Evolutionary conservation across 2,329 filamentous ascomycete genomes (phyloP).

Genomic region (Clarireedia monteithiana): DNA sequence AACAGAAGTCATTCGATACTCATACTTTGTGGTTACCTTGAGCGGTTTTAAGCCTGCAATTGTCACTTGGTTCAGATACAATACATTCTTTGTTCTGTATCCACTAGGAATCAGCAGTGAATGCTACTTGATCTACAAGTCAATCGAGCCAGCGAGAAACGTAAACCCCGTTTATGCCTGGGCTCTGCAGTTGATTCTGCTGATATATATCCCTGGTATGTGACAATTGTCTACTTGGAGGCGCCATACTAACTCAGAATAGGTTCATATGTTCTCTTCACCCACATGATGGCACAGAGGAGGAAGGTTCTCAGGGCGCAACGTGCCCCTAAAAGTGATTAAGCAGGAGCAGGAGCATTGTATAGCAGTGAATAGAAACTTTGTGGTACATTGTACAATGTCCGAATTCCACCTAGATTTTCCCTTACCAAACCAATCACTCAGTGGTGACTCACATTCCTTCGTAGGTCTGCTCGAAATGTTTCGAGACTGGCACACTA

Average conservation of each 20-base stretch:
- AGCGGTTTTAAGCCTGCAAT: slow-evolving; percentile 51
- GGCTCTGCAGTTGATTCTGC: slow-evolving; percentile 56
- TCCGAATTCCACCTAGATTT: no score
- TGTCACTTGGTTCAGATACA: slow-evolving; percentile 80
- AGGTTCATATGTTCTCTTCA: slow-evolving; percentile 71
- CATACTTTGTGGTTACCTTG: slow-evolving; percentile 76
- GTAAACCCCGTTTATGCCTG: slow-evolving; percentile 45
- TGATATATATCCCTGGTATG: slow-evolving; percentile 74
- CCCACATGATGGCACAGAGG: slow-evolving; percentile 90
- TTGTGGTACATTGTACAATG: no score
- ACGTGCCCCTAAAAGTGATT: slow-evolving; percentile 34
- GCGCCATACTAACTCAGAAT: slow-evolving; percentile 14
- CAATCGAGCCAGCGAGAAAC: slow-evolving; percentile 51
- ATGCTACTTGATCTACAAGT: slow-evolving; percentile 68
- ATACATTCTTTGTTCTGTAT: slow-evolving; percentile 89
- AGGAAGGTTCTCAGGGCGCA: slow-evolving; percentile 66
- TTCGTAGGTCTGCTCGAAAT: no score
- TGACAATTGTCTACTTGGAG: slow-evolving; percentile 15
- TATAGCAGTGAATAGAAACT: not conserved
- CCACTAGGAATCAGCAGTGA: slow-evolving; percentile 87
- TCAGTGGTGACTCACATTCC: no score
- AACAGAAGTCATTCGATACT: slow-evolving; percentile 90
- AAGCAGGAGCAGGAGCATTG: not conserved
- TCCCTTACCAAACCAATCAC: no score
- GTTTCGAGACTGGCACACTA: no score